Conservation (phyloP, 2,329 filamentous ascomycete species). For the Alternaria ventricosa region DNA sequence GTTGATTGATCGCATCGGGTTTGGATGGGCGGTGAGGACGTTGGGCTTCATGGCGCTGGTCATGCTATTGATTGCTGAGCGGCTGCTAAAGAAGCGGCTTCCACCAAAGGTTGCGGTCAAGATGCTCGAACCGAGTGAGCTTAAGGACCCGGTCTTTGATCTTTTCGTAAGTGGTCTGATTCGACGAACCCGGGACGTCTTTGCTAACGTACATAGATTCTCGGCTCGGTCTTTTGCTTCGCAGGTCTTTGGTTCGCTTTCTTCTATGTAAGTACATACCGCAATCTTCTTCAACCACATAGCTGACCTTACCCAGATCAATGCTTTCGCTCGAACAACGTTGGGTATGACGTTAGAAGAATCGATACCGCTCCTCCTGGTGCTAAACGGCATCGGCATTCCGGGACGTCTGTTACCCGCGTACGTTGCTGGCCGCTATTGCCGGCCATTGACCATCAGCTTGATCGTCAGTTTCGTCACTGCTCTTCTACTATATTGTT, state of each 20-base stretch:
- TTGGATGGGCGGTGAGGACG: conserved; percentile 64
- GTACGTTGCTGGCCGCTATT: conserved; percentile 50
- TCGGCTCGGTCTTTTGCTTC: conserved; percentile 38
- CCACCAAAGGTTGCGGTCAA: conserved; percentile 22
- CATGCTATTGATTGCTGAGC: conserved; percentile 54
- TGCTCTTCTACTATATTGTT: conserved; percentile 54
- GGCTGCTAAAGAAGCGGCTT: conserved; percentile 24
- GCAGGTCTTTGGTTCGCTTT: conserved; percentile 49
- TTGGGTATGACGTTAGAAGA: conserved; percentile 47
- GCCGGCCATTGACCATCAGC: conserved; percentile 54
- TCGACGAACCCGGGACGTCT: conserved; percentile 29
- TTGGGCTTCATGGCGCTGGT: conserved; percentile 55
- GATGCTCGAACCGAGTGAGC: conserved; percentile 20
- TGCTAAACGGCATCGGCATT: conserved; percentile 54
- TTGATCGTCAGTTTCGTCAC: conserved; percentile 46
- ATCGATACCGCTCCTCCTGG: conserved; percentile 54
- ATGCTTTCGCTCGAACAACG: conserved; percentile 58
- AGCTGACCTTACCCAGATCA: conserved; percentile 22
- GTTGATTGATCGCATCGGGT: conserved; percentile 63
- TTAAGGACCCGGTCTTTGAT: conserved; percentile 25
- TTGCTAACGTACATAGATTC: conserved; percentile 39
- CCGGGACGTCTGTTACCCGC: conserved; percentile 59
- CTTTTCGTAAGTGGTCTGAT: conserved; percentile 18
- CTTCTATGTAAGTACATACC: conserved; percentile 40
- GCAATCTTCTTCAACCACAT: not conserved